Percentiles rank a stretch among this genome's conserved stretches.
Conservation (phyloP, 352 stramenopile genomes). For the Blastocystis sp. region DNA sequence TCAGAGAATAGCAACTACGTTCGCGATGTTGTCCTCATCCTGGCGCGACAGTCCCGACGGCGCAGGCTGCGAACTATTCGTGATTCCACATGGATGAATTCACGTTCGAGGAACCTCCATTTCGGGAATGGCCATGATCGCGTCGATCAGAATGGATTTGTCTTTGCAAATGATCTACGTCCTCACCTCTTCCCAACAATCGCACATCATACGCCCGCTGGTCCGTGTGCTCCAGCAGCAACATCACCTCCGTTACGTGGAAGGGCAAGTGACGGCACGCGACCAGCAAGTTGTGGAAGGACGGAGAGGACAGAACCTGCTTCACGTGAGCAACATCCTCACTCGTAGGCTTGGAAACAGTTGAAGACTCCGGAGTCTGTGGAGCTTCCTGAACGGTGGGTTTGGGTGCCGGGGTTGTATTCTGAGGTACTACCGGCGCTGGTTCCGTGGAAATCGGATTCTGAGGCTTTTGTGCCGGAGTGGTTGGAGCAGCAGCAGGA, state of each 20-base stretch:
- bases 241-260: neutral
- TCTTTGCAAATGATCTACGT: constrained; percentile 7
- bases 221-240: neutral
- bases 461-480: neutral
- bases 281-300: neutral
- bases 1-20: constrained; percentile 31
- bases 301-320: neutral
- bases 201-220: neutral
- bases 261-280: neutral
- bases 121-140: neutral
- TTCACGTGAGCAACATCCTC: constrained; percentile 23
- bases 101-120: neutral
- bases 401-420: neutral
- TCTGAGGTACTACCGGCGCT: neutral
- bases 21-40: constrained; percentile 77
- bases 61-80: neutral
- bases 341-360: neutral
- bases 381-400: neutral
- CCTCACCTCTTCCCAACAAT: neutral
- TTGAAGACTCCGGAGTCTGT: neutral
- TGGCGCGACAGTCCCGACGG: constrained; percentile 75
- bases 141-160: neutral
- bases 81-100: neutral
- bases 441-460: neutral
- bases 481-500: neutral